Conservation (phyloP, 208 protist genomes). For the Kentomonas sorsogonicus region DNA sequence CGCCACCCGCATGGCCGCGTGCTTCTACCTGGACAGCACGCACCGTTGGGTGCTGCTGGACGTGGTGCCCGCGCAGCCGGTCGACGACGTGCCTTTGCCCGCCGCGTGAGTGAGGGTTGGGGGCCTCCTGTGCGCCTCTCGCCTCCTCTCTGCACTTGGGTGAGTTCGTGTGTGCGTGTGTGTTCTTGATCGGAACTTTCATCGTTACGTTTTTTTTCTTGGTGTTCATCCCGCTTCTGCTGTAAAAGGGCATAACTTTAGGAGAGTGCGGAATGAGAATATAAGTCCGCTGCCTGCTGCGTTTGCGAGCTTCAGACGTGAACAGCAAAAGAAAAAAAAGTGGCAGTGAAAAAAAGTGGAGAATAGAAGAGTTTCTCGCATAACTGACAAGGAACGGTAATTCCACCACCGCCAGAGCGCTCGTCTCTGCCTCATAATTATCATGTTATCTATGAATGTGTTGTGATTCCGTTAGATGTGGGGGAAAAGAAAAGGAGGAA, state of each 20-base stretch:
- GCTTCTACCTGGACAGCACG: slow-evolving; percentile 64
- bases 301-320: no score
- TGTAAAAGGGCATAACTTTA: no score
- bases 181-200: slow-evolving; percentile 7
- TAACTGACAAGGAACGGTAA: no score
- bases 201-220: neutral
- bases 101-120: no score
- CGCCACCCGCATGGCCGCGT: slow-evolving; percentile 60
- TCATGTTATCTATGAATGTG: no score
- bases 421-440: no score
- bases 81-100: slow-evolving; percentile 16
- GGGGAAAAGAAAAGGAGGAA: no score
- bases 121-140: neutral
- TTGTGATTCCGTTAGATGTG: no score
- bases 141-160: neutral
- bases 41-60: slow-evolving; percentile 63
- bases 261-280: no score
- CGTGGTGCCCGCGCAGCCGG: slow-evolving; percentile 26
- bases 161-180: neutral
- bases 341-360: neutral
- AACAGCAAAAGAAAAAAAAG: neutral
- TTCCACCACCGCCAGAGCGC: no score
- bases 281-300: no score
- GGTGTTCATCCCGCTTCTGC: no score
- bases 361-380: neutral